Base-by-base conservation (phyloP, 2,329 filamentous ascomycete species). In the Amphichorda felina region DNA sequence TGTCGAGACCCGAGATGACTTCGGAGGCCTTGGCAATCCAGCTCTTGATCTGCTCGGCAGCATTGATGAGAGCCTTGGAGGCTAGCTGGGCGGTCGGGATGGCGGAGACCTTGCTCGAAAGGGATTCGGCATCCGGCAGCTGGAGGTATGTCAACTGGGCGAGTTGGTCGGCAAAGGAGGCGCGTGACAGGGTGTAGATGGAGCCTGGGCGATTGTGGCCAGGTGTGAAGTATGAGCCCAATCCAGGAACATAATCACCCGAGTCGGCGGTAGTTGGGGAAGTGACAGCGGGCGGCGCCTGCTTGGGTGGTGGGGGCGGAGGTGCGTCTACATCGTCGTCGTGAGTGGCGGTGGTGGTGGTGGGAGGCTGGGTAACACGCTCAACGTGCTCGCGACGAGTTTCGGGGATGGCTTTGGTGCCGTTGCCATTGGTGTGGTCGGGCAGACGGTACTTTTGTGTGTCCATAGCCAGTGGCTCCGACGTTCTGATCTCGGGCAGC, bases 1-100 rank as follows among this genome's bases (percentile, higher is more conserved):
- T 87, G 54, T 96, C 87, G 29, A 98, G 65, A 5, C 88, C 88
- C 37, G 75, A 74, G 36, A 98, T 77, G 22, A 96, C 88, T 48
- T 94, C 86, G 0, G 81, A 81, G 1, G 89, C 89, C 56, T 95
- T 95, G 43, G 74, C 73, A 51, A 95, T 94, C 91, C 91, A 98
- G 49, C 82, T 80, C 43, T 82, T 74, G 45, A 98, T 96, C 57
- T 96, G 88, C 41, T 93, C 85, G 4, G 88, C 86, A 9, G 89
- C 86, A 45, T 84, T 82, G 44, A 85, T 81, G 37, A 96, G 69
- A 1, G 87, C 86, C 40, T 76, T 82, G 8, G 86, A 77, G 18
- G 89, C 91, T n/a, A 79, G 74, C 40, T 83, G 78, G 3, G 88
- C 86, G 0, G 83, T 91, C 8, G 86, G 77, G 33, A 96, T 91